Evolutionary conservation across 495 filamentous ascomycete species (phyloP), one percentile per base, ranked within the genome.

Genomic region (Saxispiralis lemnorum): DNA sequence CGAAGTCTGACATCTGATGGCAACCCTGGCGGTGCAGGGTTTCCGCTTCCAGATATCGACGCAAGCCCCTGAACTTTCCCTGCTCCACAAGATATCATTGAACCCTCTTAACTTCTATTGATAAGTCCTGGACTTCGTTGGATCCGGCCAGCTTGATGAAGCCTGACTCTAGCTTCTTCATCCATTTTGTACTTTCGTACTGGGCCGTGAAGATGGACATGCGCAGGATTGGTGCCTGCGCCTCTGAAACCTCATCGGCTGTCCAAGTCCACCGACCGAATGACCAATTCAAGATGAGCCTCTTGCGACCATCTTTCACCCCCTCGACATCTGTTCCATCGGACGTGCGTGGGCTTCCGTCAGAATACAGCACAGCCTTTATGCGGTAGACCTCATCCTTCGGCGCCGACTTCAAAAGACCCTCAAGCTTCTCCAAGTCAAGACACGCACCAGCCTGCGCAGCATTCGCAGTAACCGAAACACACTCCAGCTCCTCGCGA

Each of bases 311-410:
- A 17, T 32, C 18, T 14, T 48, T 52, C 2, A 43, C 53, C 0
- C 20, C 16, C 11, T 39, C 36, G 46, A 50, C 17, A 24, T 39
- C 28, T 41, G 32, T 10, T 34, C 70, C 72, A 40, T 76, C 70
- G 14, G 76, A 81, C 32, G 73, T 73, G 17, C 57, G 60, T 0
- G 86, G 75, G 1, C 69, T 58, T 0, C 58, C 58, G 6, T 63
- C 61, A 0, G 73, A 61, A 14, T 78, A 74, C 31, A 96, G 52
- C 5, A 93, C 76, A 0, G 84, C 83, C 64, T 97, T 97, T 59
- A 96, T 95, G 20, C 89, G 75, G 59, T 95, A 97, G 1, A 95
- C 72, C 56, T 94, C 85, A 44, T 96, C 89, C 55, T 85, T 87
- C 0, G 82, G 78, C 11, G 85, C 76, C 0, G 70, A 62, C 38